Conservation (phyloP, 768 basidiomycete species). For the Melanogaster broomeanus region DNA sequence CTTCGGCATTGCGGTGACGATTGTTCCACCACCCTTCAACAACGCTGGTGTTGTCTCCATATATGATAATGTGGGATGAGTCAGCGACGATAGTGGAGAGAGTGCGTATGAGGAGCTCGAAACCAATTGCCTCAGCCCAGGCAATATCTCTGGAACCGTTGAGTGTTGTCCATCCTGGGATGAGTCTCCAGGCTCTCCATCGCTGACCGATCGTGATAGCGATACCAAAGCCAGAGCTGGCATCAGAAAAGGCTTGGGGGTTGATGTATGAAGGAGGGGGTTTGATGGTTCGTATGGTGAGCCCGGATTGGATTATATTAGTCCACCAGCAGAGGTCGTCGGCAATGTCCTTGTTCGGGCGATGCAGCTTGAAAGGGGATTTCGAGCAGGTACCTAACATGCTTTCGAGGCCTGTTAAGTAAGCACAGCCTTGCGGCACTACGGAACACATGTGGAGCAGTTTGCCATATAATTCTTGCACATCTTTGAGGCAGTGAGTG, state of each 20-base stretch:
- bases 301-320: neutral
- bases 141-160: neutral
- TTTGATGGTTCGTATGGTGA: neutral
- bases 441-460: conserved; percentile 38
- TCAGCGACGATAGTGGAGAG: neutral
- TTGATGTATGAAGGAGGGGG: conserved; percentile 3
- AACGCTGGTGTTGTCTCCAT: neutral
- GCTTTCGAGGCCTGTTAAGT: conserved; percentile 40
- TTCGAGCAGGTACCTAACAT: conserved; percentile 31
- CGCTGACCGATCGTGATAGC: conserved; percentile 6
- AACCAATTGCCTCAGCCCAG: conserved; percentile 16
- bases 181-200: too few relatives aligned
- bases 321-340: conserved; percentile 40
- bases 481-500: conserved; percentile 34
- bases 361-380: conserved; percentile 31
- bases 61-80: neutral
- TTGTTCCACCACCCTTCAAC: too few relatives aligned
- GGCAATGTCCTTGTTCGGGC: conserved; percentile 1
- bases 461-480: conserved; percentile 41
- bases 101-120: conserved; percentile 2
- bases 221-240: too few relatives aligned
- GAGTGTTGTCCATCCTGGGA: neutral
- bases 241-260: neutral
- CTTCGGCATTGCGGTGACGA: neutral
- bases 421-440: conserved; percentile 29